Evolutionary conservation across 257 asterid species (phyloP).

Genomic region (Euphrasia confusa): DNA sequence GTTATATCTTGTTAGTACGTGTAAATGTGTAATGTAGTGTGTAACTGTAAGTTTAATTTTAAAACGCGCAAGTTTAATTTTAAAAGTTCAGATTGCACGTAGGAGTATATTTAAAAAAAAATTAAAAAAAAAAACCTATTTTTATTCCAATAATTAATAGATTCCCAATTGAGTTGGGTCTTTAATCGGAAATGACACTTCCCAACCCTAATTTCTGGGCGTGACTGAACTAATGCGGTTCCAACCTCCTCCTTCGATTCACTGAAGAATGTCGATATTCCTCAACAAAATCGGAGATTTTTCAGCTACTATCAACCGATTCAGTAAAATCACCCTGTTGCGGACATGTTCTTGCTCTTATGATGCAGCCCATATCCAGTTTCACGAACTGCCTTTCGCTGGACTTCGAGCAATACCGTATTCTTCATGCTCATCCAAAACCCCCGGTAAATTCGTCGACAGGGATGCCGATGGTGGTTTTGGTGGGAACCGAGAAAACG

Average conservation of each 20-base stretch:
- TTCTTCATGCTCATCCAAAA: conserved; percentile 26
- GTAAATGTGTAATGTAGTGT: no score
- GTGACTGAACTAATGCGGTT: conserved; percentile 10
- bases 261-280: conserved; percentile 21
- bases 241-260: not conserved
- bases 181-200: conserved; percentile 2
- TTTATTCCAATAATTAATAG: no score
- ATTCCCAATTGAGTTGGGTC: no score
- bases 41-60: no score
- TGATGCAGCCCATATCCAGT: conserved; percentile 17
- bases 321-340: conserved; percentile 17
- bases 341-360: conserved; percentile 23
- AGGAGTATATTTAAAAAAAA: no score
- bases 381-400: conserved; percentile 19
- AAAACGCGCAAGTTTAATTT: no score
- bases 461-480: conserved; percentile 23
- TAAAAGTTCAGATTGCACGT: no score
- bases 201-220: conserved; percentile 11
- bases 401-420: conserved; percentile 25
- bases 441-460: conserved; percentile 26
- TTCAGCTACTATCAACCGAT: conserved; percentile 2
- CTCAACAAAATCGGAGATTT: not conserved
- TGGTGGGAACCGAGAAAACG: conserved; percentile 28
- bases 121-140: no score
- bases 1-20: no score